Base-by-base conservation (phyloP, 306 rosid genomes). In the Argentina anserina region DNA sequence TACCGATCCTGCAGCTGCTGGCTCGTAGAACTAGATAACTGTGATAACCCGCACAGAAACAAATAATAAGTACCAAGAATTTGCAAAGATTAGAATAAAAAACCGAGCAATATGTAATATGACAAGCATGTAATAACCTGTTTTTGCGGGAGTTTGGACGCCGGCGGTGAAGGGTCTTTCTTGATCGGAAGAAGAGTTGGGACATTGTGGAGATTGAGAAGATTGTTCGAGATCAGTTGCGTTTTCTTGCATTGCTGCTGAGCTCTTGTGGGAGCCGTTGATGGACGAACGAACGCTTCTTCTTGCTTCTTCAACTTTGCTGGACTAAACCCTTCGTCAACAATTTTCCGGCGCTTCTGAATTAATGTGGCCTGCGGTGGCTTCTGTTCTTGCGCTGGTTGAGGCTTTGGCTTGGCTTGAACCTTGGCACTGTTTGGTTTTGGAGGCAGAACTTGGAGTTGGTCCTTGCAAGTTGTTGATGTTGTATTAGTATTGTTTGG, bases 231-330 rank as follows among this genome's bases (percentile, higher is more conserved):
- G 66, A 61, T 61, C 74, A 86, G 73, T 12, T 88, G 83, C 36
- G 70, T 81, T 69, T 70, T 89, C 84, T 87, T 89, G 84, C 82
- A 61, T 75, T 82, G 87, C 65, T 68, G 36, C 65, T 55, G 84
- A 69, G 79, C 69, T 79, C 86, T 82, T 20, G 77, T 72, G 12
- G 66, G 66, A 17, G 84, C 58, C 29, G 86, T 79, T 55, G 85
- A 72, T n/a, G 89, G 78, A 43, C 88, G 78, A 36, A 87, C 88
- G 71, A 90, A 94, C 33, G 93, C 65, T 75, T 90, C 97, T 55
- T 91, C 88, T 79, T 89, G 85, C 85, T 82, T 93, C 75, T 79
- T 86, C 47, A 79, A 29, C 79, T 78, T 76, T n/a, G 66, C 42
- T 0, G 88, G 70, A 72, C 80, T 52, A 76, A 82, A 81, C 77